Evolutionary conservation across 169 alveolate genomes (phyloP), one percentile per base, ranked within the genome.

Genomic region (Neospora caninum): DNA sequence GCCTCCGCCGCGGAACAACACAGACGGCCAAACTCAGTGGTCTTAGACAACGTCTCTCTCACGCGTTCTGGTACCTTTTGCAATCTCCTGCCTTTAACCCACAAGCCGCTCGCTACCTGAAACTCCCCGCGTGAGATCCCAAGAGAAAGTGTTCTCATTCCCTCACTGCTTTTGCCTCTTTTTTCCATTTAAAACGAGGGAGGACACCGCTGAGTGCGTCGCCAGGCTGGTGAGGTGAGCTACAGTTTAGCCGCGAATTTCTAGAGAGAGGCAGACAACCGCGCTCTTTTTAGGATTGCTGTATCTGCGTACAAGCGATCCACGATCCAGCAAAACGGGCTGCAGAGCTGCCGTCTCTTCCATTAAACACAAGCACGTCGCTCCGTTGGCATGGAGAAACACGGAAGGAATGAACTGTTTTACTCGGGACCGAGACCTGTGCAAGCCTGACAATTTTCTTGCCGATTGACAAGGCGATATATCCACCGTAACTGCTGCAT

Each of bases 41-140:
- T 27, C 64, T 82, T 6, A 38, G 89, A 18, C 89, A 39, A 41
- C n/a, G 89, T 0, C 53, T 43, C 67, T 41, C 67, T 0, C 89
- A 82, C 38, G 67, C 89, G 31, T 82, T 82, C 89, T 82, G 89
- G 89, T 31, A 82, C 39, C 64, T 82, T 6, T 10, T 82, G 25
- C 89, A 82, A 41, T 41, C 89, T 7, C 89, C 89, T 22, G 38
- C 22, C 41, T 82, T 82, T 67, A 82, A 82, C 39, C 89, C 89
- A 2, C 89, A 82, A 42, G 89, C 89, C 20, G 64, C 67, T 0
- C 54, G 89, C 31, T 82, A 29, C 39, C 89, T 82, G 36, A 82
- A 41, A 38, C 49, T 34, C 27, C 88, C 43, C 27, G 43, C 27
- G 43, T 34, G 88, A 7, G 18, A 34, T 4, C 53, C 88, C 13